phyloP scores from a whole-genome alignment of 208 protist species.

The Endotrypanum monterogeii region DNA sequence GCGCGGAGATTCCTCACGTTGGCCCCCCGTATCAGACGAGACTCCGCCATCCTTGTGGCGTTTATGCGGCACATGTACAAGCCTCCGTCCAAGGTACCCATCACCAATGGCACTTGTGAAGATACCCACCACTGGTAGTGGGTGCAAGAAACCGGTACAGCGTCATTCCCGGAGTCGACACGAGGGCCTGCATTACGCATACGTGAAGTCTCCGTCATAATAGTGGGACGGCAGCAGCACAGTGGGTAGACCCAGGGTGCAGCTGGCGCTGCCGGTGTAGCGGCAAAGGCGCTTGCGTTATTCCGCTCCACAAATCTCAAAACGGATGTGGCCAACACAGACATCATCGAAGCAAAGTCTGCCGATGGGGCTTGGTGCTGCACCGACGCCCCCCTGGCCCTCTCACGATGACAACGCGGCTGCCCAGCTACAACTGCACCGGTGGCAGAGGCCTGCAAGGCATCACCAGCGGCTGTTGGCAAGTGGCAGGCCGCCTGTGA shows the following conservation, averaged over 20 bases:
- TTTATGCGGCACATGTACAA: conserved; percentile 19
- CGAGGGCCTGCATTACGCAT: not conserved
- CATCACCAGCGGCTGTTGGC: not conserved
- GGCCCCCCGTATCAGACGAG: conserved; percentile 7
- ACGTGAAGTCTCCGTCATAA: not conserved
- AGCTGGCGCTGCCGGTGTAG: not conserved
- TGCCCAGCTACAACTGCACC: not conserved
- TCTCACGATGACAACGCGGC: not conserved
- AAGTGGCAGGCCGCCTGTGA: not conserved
- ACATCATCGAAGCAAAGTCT: conserved; percentile 22
- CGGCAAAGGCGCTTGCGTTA: not conserved
- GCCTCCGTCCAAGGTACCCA: conserved; percentile 4
- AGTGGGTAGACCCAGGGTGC: conserved; percentile 18
- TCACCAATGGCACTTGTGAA: conserved; percentile 9
- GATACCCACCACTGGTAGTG: conserved; percentile 17
- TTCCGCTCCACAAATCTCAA: conserved; percentile 11
- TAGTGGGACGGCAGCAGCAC: conserved; percentile 10
- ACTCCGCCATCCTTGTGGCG: conserved; percentile 14
- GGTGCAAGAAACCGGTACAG: conserved; percentile 1
- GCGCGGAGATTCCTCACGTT: not conserved
- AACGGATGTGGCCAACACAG: conserved; percentile 7
- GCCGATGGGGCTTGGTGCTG: not conserved
- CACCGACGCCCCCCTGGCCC: not conserved
- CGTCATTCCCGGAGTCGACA: not conserved
- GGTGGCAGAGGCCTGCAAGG: not conserved